phyloP scores from a whole-genome alignment of 441 rosid species.

The Arabidopsis lyrata region DNA sequence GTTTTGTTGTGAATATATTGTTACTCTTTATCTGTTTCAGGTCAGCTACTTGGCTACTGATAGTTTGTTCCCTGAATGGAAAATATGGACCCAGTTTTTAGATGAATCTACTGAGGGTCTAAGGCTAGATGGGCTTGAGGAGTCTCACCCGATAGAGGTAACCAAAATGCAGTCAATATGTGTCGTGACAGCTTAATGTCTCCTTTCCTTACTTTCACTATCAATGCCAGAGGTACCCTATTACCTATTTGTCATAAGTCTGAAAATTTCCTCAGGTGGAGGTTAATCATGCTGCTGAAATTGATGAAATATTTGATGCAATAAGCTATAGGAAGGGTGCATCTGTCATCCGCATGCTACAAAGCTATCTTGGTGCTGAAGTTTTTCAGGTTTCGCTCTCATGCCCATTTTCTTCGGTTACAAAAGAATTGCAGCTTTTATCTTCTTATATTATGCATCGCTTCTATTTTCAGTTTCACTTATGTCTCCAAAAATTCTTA shows the following conservation, averaged over 20 bases:
- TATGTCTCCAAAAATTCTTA: constrained; percentile 13
- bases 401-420: not conserved
- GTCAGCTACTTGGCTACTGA: constrained; percentile 95
- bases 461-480: not conserved
- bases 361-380: constrained; percentile 95
- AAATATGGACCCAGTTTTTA: constrained; percentile 98
- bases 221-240: not conserved
- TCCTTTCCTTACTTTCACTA: not conserved
- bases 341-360: constrained; percentile 93
- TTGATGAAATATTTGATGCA: constrained; percentile 92
- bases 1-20: constrained; percentile 20
- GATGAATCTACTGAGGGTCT: constrained; percentile 87
- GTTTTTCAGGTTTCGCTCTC: constrained; percentile 76
- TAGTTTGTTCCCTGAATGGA: constrained; percentile 94
- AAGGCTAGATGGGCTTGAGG: constrained; percentile 89
- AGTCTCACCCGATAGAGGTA: constrained; percentile 99
- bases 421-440: constrained; percentile 4
- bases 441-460: constrained; percentile 9
- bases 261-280: constrained; percentile 64
- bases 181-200: not conserved
- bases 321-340: constrained; percentile 97
- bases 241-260: constrained; percentile 9
- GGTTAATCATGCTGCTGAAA: constrained; percentile 84
- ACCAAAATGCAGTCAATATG: constrained; percentile 17
- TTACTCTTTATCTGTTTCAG: constrained; percentile 53